Conservation (phyloP, 805 yeast genomes). For the Metschnikowia lunata region DNA sequence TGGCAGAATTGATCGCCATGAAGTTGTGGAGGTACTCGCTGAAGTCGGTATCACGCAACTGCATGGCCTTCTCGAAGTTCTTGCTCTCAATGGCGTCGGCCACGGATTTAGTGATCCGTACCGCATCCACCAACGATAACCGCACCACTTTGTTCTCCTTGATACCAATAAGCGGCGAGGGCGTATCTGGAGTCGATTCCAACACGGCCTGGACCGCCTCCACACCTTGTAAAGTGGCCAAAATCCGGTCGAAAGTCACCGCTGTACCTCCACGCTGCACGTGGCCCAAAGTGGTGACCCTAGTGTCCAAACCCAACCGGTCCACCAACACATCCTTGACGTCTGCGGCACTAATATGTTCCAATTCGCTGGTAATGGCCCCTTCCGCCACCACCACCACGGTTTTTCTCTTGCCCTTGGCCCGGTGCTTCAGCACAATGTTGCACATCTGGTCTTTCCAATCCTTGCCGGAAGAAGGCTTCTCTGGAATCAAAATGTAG, state of each 20-base stretch:
- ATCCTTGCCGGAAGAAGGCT: constrained; percentile 57
- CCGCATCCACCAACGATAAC: constrained; percentile 69
- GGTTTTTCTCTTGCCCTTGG: constrained; percentile 71
- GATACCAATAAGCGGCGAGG: constrained; percentile 75
- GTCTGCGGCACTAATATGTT: constrained; percentile 61
- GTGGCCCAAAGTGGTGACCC: constrained; percentile 75
- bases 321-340: constrained; percentile 63
- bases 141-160: constrained; percentile 67
- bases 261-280: constrained; percentile 85
- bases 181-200: constrained; percentile 63
- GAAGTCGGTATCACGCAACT: constrained; percentile 67
- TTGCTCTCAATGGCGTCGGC: constrained; percentile 63
- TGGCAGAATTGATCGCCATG: constrained; percentile 44
- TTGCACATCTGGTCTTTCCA: constrained; percentile 69
- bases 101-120: constrained; percentile 62
- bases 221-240: constrained; percentile 78
- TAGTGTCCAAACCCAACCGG: constrained; percentile 63
- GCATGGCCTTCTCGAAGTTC: constrained; percentile 67
- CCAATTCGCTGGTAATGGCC: constrained; percentile 65
- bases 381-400: constrained; percentile 83
- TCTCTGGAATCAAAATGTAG: constrained; percentile 75
- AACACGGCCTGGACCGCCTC: constrained; percentile 75
- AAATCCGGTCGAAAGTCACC: constrained; percentile 64
- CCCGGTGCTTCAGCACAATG: constrained; percentile 60
- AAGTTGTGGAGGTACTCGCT: constrained; percentile 60